A percentile compares a stretch with the other conserved stretches of the same genome.
phyloP scores from a whole-genome alignment of 192 early-diverging fungal genomes.

The Funneliformis geosporum region DNA sequence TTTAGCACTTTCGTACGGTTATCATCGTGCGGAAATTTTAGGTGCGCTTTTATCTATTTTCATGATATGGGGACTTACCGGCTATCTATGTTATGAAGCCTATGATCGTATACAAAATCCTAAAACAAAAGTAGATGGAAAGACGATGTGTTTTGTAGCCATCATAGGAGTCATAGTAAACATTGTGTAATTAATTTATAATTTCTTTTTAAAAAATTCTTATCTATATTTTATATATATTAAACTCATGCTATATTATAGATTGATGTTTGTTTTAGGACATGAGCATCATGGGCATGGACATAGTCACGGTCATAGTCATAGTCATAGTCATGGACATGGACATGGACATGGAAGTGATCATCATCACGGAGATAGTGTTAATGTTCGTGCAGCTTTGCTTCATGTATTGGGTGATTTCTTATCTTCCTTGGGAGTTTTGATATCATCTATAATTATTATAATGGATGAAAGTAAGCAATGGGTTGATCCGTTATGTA shows the following conservation, averaged over 20 bases:
- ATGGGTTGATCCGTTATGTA: conserved; percentile 79
- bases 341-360: conserved; percentile 37
- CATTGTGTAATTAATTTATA: conserved; percentile 52
- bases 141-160: conserved; percentile 71
- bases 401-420: conserved; percentile 83
- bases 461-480: conserved; percentile 56
- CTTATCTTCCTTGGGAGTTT: conserved; percentile 76
- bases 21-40: conserved; percentile 75
- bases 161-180: conserved; percentile 76
- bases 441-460: conserved; percentile 74
- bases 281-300: conserved; percentile 41
- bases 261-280: conserved; percentile 58
- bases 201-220: not conserved
- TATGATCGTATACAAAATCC: conserved; percentile 66
- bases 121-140: conserved; percentile 57
- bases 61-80: conserved; percentile 78
- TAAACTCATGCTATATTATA: conserved; percentile 29
- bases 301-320: conserved; percentile 29
- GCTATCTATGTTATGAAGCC: conserved; percentile 69
- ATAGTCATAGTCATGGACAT: conserved; percentile 39
- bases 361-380: conserved; percentile 48
- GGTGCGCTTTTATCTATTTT: conserved; percentile 77
- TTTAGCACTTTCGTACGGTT: conserved; percentile 66
- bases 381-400: conserved; percentile 72
- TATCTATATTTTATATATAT: not conserved